Evolutionary conservation across 2,329 filamentous ascomycete species (phyloP), one percentile per base, ranked within the genome.

Genomic region (Fusarium duplospermum): DNA sequence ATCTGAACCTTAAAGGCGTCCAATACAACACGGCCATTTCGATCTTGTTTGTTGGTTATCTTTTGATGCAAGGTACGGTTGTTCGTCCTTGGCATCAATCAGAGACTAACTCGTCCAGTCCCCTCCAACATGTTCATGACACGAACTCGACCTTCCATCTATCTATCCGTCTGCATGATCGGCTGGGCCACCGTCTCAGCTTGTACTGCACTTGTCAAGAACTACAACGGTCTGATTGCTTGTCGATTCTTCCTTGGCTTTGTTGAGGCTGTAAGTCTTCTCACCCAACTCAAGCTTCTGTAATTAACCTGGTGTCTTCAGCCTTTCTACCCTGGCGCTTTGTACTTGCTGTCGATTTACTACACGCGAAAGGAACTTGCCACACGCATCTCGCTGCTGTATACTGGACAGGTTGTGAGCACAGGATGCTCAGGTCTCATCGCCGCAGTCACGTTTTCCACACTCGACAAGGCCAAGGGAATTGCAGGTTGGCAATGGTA

Each of bases 381-480:
- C 3, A 71, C 69, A 6, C 66, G 69, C 8, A 69, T 71, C 22
- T 71, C 69, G 13, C 20, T 71, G 6, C 42, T 71, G 4, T 71
- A 71, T 18, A 69, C 69, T 6, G 65, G 60, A 4, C 60, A 71
- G 20, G 66, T 71, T 27, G 85, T 93, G 4, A 90, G 89, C 3
- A 90, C 90, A 2, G 91, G 91, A 1, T 93, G 93, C 76, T 91
- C 90, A 2, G 91, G 90, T 6, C 79, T 89, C 6, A 87, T 90
- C 31, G 86, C 87, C 1, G 88, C 87, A 2, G 88, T 91, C 3
- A 92, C 93, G 59, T 89, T 88, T 1, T 69, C 59, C 58, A 71
- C 67, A 2, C 64, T 74, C 3, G 64, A 71, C 16, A 83, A 86
- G 6, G 81, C 82, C 5, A 81, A 81, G 11, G 91, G 90, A 2